Base-by-base conservation (phyloP, 208 protist species). In the Trypanosoma lewisi region DNA sequence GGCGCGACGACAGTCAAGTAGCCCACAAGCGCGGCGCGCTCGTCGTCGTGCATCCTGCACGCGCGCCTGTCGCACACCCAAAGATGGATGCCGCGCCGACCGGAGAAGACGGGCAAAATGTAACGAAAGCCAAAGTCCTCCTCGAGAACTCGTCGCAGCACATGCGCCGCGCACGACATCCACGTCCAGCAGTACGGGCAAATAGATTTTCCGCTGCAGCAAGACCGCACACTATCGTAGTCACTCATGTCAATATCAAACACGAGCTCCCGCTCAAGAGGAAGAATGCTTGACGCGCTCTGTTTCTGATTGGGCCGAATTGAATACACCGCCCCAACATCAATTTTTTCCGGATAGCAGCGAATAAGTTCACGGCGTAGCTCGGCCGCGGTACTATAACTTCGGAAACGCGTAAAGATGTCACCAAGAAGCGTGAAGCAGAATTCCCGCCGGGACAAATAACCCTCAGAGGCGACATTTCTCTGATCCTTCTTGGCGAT, bases 181-280 rank as follows among this genome's bases (percentile, higher is more conserved):
- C 98, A 98, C 8, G 75, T 67, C 98, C 98, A 99, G 85, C 99
- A 99, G 52, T 92, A 86, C 21, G 51, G 8, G 75, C 98, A 99
- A 21, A 99, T 97, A 47, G 87, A 84, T 41, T 96, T 96, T n/a
- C 80, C 94, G 12, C 52, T 75, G 75, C 98, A 99, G 75, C 98
- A 99, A 0, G 87, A 94, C 12, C 98, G 90, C 4, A 99, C 91
- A 28, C 98, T 96, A 78, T 99, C 97, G 83, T 99, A 99, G 78
- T 99, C 99, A 39, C 95, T 97, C 83, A 99, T 98, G 83, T 99
- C 99, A 71, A 99, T 99, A 95, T 99, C 99, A 67, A 99, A 99
- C 5, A 99, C 95, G 1, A 99, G 84, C 76, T 99, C 98, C 16
- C 96, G 96, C 75, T 98, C 85, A 6, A 90, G 55, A 2, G 95